phyloP scores from a whole-genome alignment of 225 moss, liverwort and hornwort species.

The Polytrichum formosum region DNA sequence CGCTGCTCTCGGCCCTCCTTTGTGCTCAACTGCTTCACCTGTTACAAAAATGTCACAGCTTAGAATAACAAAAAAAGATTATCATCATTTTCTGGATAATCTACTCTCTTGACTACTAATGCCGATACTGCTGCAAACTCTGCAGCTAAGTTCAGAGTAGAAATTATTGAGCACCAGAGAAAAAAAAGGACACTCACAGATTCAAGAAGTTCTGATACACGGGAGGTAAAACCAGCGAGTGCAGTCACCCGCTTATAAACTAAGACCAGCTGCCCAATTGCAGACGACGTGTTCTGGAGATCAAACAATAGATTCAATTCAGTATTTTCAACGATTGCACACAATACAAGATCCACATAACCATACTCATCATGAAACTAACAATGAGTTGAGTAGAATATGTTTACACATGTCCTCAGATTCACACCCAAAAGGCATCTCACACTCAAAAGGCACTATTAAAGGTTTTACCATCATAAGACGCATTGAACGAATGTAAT shows the following conservation, averaged over 20 bases:
- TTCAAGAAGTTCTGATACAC: slow-evolving; percentile 60
- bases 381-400: not conserved
- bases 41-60: slow-evolving; percentile 1
- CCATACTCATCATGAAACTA: slow-evolving; percentile 6
- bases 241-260: slow-evolving; percentile 61
- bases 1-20: slow-evolving; percentile 56
- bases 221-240: slow-evolving; percentile 50
- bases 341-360: not conserved
- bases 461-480: slow-evolving; percentile 45
- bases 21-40: slow-evolving; percentile 60
- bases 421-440: slow-evolving; percentile 5
- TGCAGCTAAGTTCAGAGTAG: too few relatives aligned
- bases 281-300: slow-evolving; percentile 51
- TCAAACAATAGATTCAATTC: not conserved
- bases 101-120: too few relatives aligned
- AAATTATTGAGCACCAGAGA: too few relatives aligned
- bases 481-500: slow-evolving; percentile 65
- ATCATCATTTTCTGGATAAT: too few relatives aligned
- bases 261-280: slow-evolving; percentile 55
- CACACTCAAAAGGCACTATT: not conserved
- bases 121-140: too few relatives aligned
- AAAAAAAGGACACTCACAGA: slow-evolving; percentile 29
- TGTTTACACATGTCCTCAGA: slow-evolving; percentile 5
- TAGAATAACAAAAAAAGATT: too few relatives aligned
- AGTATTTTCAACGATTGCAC: slow-evolving; percentile 10